Evolutionary conservation across 371 early-diverging fungal genomes (phyloP).

Genomic region (Mortierella sp.): DNA sequence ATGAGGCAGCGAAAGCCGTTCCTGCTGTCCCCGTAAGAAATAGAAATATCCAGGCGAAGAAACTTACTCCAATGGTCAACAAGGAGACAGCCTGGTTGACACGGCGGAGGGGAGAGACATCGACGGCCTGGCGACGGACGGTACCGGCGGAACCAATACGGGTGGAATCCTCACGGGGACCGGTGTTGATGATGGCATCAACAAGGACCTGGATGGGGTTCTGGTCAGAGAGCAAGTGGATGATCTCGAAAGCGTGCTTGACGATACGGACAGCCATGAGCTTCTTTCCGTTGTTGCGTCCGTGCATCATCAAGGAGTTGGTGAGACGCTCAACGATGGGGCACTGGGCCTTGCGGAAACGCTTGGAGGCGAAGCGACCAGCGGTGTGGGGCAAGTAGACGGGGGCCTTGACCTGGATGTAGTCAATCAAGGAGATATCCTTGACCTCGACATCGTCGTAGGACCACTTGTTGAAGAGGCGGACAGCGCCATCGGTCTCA

Average conservation of each 20-base stretch:
- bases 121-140: conserved; percentile 99
- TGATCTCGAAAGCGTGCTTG: conserved; percentile 99
- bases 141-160: conserved; percentile 99
- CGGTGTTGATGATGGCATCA: conserved; percentile 99
- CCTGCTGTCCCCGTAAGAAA: background rate
- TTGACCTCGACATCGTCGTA: conserved; percentile 97
- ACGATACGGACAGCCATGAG: conserved; percentile 99
- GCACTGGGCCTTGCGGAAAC: conserved; percentile 99
- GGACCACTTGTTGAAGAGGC: conserved; percentile 96
- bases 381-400: conserved; percentile 99
- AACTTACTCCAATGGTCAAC: conserved; percentile 94
- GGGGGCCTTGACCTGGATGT: conserved; percentile 94
- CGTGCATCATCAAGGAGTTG: conserved; percentile 99
- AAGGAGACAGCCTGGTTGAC: conserved; percentile 98
- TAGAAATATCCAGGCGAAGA: conserved; percentile 17
- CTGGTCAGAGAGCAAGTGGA: conserved; percentile 98
- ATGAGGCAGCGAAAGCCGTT: background rate
- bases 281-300: conserved; percentile 99
- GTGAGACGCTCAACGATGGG: conserved; percentile 99
- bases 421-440: conserved; percentile 96
- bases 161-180: conserved; percentile 99
- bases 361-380: conserved; percentile 97
- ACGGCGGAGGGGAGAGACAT: conserved; percentile 99
- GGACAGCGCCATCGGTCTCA: conserved; percentile 76
- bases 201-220: conserved; percentile 99